Conservation (phyloP, 164 flowering plant genomes). For the Nymphaea thermarum region DNA sequence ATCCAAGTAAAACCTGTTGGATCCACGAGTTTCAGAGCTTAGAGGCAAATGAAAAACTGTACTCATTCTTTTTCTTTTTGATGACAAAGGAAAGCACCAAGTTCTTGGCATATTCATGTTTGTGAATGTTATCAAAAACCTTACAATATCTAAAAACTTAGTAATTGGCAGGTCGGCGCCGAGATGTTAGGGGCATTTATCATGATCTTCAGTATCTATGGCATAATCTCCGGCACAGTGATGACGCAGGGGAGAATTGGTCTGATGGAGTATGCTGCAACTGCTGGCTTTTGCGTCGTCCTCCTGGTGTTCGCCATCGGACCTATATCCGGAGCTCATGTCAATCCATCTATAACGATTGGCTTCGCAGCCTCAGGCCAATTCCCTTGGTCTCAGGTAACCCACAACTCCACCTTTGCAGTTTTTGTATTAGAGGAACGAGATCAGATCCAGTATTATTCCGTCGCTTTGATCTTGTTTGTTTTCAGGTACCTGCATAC, state of each 20-base stretch:
- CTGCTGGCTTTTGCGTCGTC: slow-evolving; percentile 47
- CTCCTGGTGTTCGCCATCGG: slow-evolving; percentile 50
- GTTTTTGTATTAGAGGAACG: too few species aligned
- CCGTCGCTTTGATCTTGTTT: background rate
- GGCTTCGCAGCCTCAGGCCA: slow-evolving; percentile 52
- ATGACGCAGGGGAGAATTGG: slow-evolving; percentile 32
- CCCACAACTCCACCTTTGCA: too few species aligned
- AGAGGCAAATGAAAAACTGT: too few species aligned
- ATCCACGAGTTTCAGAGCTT: too few species aligned
- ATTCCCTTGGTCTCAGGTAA: slow-evolving; percentile 67
- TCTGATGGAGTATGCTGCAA: slow-evolving; percentile 51
- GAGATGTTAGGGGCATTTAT: slow-evolving; percentile 68
- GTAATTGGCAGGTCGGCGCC: slow-evolving; percentile 43
- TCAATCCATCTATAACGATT: slow-evolving; percentile 68
- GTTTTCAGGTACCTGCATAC: slow-evolving; percentile 54
- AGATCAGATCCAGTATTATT: too few species aligned
- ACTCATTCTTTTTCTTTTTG: too few species aligned
- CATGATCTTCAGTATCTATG: slow-evolving; percentile 50
- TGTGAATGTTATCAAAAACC: too few species aligned
- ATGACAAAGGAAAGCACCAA: too few species aligned
- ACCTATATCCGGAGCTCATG: slow-evolving; percentile 74
- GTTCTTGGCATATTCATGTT: too few species aligned
- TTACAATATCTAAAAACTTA: too few species aligned
- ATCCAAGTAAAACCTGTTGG: too few species aligned
- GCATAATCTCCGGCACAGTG: slow-evolving; percentile 43